phyloP scores from a whole-genome alignment of 257 asterid genomes.

The Fraxinus excelsior region DNA sequence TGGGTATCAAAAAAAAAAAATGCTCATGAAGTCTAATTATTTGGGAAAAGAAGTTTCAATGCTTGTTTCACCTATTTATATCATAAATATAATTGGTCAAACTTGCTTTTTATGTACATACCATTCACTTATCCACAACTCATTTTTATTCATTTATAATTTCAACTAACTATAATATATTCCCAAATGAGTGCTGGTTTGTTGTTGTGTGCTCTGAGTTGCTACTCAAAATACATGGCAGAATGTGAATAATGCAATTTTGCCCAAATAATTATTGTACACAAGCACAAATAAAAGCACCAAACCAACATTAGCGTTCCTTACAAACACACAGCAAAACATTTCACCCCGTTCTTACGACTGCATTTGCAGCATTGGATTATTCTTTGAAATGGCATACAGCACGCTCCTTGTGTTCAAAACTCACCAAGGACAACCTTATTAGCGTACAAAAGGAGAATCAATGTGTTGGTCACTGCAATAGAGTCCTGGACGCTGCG shows the following conservation, averaged over 20 bases:
- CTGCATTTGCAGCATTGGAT: neutral
- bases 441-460: slow-evolving; percentile 75
- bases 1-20: too few species aligned
- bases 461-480: slow-evolving; percentile 79
- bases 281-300: neutral
- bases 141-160: too few species aligned
- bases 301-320: neutral
- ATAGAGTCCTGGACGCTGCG: slow-evolving; percentile 91
- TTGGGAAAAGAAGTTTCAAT: too few species aligned
- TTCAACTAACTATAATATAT: too few species aligned
- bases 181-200: too few species aligned
- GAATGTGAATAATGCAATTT: slow-evolving; percentile 4
- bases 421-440: neutral
- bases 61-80: too few species aligned
- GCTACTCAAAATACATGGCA: neutral
- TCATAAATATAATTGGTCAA: too few species aligned
- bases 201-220: neutral
- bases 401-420: neutral
- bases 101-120: too few species aligned
- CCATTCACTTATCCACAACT: too few species aligned
- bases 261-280: slow-evolving; percentile 16
- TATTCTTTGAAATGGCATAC: neutral
- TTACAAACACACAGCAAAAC: neutral
- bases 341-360: neutral
- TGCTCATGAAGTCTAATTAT: too few species aligned